Conservation (phyloP, 495 filamentous ascomycete genomes). For the Penicillium crystallinum region DNA sequence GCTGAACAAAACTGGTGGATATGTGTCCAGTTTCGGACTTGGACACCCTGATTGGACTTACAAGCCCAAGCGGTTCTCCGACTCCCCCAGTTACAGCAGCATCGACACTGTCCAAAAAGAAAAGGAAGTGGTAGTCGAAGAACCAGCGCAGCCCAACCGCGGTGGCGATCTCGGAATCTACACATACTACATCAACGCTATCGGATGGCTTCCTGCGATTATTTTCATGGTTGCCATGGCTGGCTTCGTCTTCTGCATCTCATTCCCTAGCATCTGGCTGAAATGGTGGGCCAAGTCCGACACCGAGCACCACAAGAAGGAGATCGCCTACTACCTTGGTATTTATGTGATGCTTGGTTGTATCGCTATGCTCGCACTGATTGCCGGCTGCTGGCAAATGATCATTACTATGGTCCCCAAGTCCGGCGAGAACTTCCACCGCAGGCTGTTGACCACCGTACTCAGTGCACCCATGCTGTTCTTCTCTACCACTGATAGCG, state of each 20-base stretch:
- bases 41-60: constrained; percentile 27
- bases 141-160: constrained; percentile 29
- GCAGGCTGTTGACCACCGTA: constrained; percentile 44
- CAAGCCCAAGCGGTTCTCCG: constrained; percentile 22
- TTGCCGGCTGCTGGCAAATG: constrained; percentile 47
- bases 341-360: constrained; percentile 51
- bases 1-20: constrained; percentile 42
- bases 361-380: constrained; percentile 37
- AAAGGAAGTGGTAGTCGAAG: constrained; percentile 12
- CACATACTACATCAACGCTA: constrained; percentile 51
- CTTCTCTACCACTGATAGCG: constrained; percentile 44
- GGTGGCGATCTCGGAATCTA: constrained; percentile 55
- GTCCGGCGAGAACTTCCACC: constrained; percentile 47
- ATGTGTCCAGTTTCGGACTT: constrained; percentile 45
- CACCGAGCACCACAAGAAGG: constrained; percentile 32
- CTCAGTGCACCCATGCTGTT: constrained; percentile 45
- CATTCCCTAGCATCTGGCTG: constrained; percentile 50
- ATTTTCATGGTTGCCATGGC: constrained; percentile 39
- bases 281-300: constrained; percentile 51
- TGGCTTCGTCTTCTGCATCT: constrained; percentile 42
- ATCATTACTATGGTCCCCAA: constrained; percentile 51
- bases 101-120: constrained; percentile 18
- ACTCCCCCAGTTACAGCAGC: constrained; percentile 16
- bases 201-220: constrained; percentile 44
- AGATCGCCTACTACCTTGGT: constrained; percentile 49